Evolutionary conservation across 495 filamentous ascomycete genomes (phyloP), one percentile per base, ranked within the genome.

Genomic region (Beverwykella pulmonaria): DNA sequence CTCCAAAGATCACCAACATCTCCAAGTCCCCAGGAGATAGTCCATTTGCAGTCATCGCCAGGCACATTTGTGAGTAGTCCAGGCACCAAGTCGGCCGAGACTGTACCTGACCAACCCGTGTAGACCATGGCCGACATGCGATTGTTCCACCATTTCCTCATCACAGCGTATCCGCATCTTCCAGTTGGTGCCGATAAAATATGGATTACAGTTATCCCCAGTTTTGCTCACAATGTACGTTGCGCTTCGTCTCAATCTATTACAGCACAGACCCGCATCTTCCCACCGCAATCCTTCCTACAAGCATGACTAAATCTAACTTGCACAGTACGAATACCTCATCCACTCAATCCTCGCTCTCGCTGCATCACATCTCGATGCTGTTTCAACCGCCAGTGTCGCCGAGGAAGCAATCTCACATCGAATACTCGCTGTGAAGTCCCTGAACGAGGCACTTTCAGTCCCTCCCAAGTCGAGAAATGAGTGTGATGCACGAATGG

Each of bases 111-210:
- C 65, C 12, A 5, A 39, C 8, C 2, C 19, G 25, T 25, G 4
- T 46, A 69, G 67, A 69, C 67, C 7, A 59, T 65, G 47, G 27
- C 36, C 74, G 67, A 69, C 39, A 69, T 69, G 67, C 44, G 84
- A 53, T 82, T 87, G 67, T 87, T 87, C 73, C 84, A 88, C 73
- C 83, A 87, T 65, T 87, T 88, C 58, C 75, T 88, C 23, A 61
- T 82, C 20, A 74, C 71, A 9, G 86, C 84, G 59, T 82, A 84
- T 61, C 86, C 86, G 5, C 81, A 86, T 73, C 82, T 87, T 30
- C 86, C 86, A 0, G 73, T 87, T 52, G 83, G 83, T 26, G 80
- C 81, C 52, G 84, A 88, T 62, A 71, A 74, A 10, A 73, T 83
- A 26, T 89, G 86, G 86, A 80, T 78, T 17, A 85, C 85, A 32